Evolutionary conservation across 2,329 filamentous ascomycete species (phyloP).

Genomic region (Nigrograna mackinnonii): DNA sequence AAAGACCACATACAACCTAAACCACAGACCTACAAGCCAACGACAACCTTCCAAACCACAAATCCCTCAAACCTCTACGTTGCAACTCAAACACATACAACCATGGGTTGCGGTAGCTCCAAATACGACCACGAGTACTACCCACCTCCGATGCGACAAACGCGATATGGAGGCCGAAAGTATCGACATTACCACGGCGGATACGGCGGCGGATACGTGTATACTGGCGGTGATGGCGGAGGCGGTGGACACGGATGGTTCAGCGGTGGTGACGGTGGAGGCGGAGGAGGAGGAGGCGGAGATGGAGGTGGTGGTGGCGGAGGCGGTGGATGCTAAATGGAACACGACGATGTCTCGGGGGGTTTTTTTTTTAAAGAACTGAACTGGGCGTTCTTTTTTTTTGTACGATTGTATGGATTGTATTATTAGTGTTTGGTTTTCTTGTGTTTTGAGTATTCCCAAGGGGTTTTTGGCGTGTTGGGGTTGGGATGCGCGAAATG

Average conservation of each 20-base stretch:
- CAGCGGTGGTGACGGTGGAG: conserved; percentile 4
- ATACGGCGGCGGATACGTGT: not conserved
- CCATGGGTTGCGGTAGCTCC: conserved; percentile 5
- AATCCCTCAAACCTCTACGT: not conserved
- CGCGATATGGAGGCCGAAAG: not conserved
- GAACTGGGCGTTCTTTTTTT: no score
- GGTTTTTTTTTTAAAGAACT: no score
- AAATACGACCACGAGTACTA: conserved; percentile 1
- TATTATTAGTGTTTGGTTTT: no score
- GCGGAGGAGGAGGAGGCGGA: conserved; percentile 3
- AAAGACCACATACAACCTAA: not conserved
- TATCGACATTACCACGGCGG: not conserved
- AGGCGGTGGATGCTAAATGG: conserved; percentile 5
- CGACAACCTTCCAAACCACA: not conserved
- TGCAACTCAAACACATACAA: not conserved
- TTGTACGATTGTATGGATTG: no score
- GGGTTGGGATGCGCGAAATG: no score
- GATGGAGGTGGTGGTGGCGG: conserved; percentile 7
- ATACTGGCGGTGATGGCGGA: not conserved
- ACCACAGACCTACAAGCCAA: not conserved
- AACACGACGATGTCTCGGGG: no score
- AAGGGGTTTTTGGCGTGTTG: no score
- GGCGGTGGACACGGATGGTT: conserved; percentile 1
- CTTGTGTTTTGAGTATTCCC: no score
- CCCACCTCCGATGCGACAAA: conserved; percentile 2